Conservation (phyloP, 2,329 filamentous ascomycete species). For the Cyphellophora attinorum region DNA sequence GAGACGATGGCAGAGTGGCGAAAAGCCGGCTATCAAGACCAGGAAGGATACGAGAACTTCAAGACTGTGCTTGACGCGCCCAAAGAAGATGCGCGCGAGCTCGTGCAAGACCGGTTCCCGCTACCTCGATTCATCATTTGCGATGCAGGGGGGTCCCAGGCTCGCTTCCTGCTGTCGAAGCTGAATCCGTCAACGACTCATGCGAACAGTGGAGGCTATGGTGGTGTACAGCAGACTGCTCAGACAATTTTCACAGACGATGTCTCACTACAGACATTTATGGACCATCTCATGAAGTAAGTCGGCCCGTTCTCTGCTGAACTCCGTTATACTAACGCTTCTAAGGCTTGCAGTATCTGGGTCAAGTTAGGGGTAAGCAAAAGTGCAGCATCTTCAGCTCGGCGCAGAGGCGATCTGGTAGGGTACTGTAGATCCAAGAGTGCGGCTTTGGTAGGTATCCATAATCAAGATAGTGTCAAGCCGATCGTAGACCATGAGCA, state of each 20-base stretch:
- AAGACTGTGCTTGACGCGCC: constrained; percentile 77
- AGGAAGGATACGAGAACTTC: constrained; percentile 98
- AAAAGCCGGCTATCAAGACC: constrained; percentile 94
- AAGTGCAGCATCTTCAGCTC: no score
- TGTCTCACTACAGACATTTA: constrained; percentile 95
- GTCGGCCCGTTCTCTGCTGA: constrained; percentile 24
- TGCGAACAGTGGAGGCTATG: constrained; percentile 74
- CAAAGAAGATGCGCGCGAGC: constrained; percentile 92
- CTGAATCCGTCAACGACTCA: constrained; percentile 96
- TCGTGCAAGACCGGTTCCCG: constrained; percentile 96
- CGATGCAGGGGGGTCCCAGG: constrained; percentile 95
- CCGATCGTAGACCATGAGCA: no score
- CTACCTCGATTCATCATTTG: constrained; percentile 97
- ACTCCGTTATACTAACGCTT: constrained; percentile 19
- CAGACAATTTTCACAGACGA: constrained; percentile 99
- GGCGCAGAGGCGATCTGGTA: no score
- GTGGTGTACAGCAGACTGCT: constrained; percentile 77
- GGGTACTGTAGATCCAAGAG: no score
- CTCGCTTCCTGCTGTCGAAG: constrained; percentile 92
- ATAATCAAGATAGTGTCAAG: no score
- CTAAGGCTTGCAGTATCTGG: constrained; percentile 40
- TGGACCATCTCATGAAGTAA: constrained; percentile 99
- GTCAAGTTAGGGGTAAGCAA: no score
- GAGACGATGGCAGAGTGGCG: constrained; percentile 97
- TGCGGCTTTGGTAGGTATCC: no score